Conservation (phyloP, 345 rosid genomes). For the Camelina hispida region DNA sequence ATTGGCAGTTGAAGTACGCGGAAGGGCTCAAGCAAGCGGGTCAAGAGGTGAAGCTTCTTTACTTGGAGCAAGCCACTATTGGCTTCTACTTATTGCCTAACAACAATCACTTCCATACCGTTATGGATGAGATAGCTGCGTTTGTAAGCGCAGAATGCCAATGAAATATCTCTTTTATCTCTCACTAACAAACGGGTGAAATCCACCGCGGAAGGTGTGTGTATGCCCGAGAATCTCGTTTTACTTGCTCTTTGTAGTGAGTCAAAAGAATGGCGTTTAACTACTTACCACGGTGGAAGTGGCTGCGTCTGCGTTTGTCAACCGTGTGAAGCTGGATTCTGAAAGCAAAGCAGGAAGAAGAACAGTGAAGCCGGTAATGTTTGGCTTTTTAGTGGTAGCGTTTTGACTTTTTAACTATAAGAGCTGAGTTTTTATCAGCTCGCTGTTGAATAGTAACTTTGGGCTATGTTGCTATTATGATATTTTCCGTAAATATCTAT, state of each 20-base stretch:
- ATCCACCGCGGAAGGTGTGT: conserved; percentile 20
- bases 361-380: conserved; percentile 30
- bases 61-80: conserved; percentile 75
- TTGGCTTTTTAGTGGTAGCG: conserved; percentile 33
- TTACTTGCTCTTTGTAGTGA: conserved; percentile 15
- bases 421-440: conserved; percentile 34
- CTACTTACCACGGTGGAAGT: conserved; percentile 15
- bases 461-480: conserved; percentile 28
- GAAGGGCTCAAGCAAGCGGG: conserved; percentile 77
- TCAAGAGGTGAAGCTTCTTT: conserved; percentile 70
- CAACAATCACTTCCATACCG: conserved; percentile 71
- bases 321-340: conserved; percentile 33
- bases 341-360: conserved; percentile 40
- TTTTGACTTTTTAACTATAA: conserved; percentile 23
- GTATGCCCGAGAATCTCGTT: conserved; percentile 29
- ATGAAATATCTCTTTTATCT: conserved; percentile 20
- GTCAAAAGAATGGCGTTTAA: conserved; percentile 32
- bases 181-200: conserved; percentile 35
- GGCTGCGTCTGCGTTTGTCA: conserved; percentile 38
- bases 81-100: conserved; percentile 91
- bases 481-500: conserved; percentile 28
- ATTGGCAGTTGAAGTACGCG: conserved; percentile 79
- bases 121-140: conserved; percentile 76
- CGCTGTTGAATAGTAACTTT: conserved; percentile 18
- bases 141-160: conserved; percentile 55